Evolutionary conservation across 176 grass and related monocot genomes (phyloP).

Genomic region (Typha latifolia): DNA sequence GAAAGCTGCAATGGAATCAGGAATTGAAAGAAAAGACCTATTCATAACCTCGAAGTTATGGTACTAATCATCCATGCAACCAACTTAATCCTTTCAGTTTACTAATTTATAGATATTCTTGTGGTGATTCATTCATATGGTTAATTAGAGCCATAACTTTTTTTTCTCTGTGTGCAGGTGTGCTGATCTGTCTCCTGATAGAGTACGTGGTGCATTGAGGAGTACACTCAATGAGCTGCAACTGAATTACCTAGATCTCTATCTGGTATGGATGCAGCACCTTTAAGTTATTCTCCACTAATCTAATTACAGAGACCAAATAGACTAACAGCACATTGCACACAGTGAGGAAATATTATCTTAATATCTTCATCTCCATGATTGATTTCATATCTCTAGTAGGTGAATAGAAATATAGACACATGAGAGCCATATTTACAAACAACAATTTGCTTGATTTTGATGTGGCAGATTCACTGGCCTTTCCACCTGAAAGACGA

Average conservation of each 20-base stretch:
- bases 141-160: too few species aligned
- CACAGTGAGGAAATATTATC: too few species aligned
- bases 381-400: too few species aligned
- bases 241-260: slow-evolving; percentile 69
- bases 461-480: slow-evolving; percentile 53
- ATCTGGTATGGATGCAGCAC: slow-evolving; percentile 33
- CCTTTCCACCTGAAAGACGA: slow-evolving; percentile 61
- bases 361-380: too few species aligned
- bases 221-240: slow-evolving; percentile 54
- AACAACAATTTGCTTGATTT: neutral
- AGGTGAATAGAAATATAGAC: too few species aligned
- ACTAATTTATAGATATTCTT: too few species aligned
- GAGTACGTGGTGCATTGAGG: slow-evolving; percentile 40
- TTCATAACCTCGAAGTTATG: slow-evolving; percentile 79
- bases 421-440: neutral
- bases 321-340: too few species aligned
- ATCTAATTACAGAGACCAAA: neutral
- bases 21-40: slow-evolving; percentile 58
- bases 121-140: too few species aligned
- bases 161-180: slow-evolving; percentile 46
- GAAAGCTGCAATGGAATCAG: slow-evolving; percentile 46
- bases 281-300: neutral
- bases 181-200: slow-evolving; percentile 49
- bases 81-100: neutral
- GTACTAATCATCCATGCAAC: slow-evolving; percentile 10